A percentile compares a stretch with the other conserved stretches of the same genome.
phyloP scores from a whole-genome alignment of 805 yeast genomes.

The Metschnikowia kofuensis region DNA sequence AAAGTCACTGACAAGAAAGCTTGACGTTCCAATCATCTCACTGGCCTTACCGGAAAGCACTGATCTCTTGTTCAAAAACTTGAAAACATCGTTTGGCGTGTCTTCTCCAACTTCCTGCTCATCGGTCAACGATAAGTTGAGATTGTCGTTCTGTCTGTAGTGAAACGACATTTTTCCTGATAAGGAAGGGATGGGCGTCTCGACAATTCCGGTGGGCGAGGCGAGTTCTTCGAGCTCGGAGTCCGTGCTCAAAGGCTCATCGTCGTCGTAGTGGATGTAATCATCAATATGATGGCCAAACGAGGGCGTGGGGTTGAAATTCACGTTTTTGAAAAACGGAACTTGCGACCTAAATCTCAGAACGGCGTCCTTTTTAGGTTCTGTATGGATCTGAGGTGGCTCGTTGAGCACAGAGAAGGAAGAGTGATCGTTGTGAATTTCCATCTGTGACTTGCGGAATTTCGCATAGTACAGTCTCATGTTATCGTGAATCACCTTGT shows the following conservation, averaged over 20 bases:
- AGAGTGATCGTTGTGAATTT: constrained; percentile 32
- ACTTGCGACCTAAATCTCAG: constrained; percentile 17
- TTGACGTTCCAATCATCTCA: constrained; percentile 43
- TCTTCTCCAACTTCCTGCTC: constrained; percentile 3
- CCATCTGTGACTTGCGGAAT: constrained; percentile 28
- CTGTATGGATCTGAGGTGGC: constrained; percentile 1
- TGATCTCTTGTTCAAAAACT: constrained; percentile 34
- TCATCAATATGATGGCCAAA: constrained; percentile 31
- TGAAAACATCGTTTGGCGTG: constrained; percentile 27
- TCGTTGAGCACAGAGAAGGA: constrained; percentile 29
- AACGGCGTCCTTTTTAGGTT: background rate
- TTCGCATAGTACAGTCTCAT: constrained; percentile 31
- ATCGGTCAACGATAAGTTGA: constrained; percentile 31
- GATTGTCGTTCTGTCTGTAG: constrained; percentile 35
- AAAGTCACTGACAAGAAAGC: constrained; percentile 42
- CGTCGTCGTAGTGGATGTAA: constrained; percentile 34
- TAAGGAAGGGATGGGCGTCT: constrained; percentile 12
- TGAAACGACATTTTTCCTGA: constrained; percentile 34
- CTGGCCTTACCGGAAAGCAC: constrained; percentile 41
- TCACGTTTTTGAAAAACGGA: constrained; percentile 38
- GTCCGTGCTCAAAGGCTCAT: constrained; percentile 7
- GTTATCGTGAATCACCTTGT: constrained; percentile 38
- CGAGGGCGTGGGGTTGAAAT: constrained; percentile 29
- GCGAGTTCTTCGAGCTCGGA: constrained; percentile 18
- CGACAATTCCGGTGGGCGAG: constrained; percentile 7